Base-by-base conservation (phyloP, 768 basidiomycete genomes). In the Chiua virens region DNA sequence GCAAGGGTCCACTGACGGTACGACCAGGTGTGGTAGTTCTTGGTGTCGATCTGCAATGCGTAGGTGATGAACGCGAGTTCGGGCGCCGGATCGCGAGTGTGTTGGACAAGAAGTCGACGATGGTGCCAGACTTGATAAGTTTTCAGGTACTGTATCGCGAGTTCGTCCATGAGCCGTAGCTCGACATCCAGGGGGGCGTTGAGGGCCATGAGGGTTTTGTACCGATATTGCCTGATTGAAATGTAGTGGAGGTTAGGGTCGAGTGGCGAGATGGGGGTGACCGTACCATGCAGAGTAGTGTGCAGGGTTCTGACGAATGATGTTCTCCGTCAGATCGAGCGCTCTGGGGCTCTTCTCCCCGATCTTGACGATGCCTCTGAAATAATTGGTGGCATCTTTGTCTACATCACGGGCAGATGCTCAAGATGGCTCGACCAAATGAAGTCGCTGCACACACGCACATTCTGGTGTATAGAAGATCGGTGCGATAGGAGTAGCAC, bases 21-120 rank as follows among this genome's bases (percentile, higher is more conserved):
- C 8, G 91, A 90, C 97, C 97, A 99, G 0, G 97, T 98, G 69
- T 98, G 96, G 68, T 99, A 99, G 74, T 99, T 99, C 80, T 99
- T 99, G 40, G 82, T 71, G 65, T 99, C 97, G 20, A 71, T 77
- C 8, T 79, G 72, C 27, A 99, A 80, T 1, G 85, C 84, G 49
- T 73, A 70, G 45, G 84, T 79, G 65, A 93, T 86, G 69, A 97
- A 98, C 32, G 66, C 75, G 48, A 98, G 85, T 69, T 99, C 97
- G 9, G 79, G 77, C 4, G 50, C 64, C 6, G 85, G 79, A 21
- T 76, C 66, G 49, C 78, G 73, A 28, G 81, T 75, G 41, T 76
- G 70, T 34, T 77, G 77, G 54, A 92, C 79, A 34, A 93, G 75
- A 32, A 92, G 81, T 5, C 87, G 83, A 38, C 91, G 85, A 63